phyloP scores from a whole-genome alignment of 1,284 basidiomycete genomes.

The Apiotrichum laibachii region DNA sequence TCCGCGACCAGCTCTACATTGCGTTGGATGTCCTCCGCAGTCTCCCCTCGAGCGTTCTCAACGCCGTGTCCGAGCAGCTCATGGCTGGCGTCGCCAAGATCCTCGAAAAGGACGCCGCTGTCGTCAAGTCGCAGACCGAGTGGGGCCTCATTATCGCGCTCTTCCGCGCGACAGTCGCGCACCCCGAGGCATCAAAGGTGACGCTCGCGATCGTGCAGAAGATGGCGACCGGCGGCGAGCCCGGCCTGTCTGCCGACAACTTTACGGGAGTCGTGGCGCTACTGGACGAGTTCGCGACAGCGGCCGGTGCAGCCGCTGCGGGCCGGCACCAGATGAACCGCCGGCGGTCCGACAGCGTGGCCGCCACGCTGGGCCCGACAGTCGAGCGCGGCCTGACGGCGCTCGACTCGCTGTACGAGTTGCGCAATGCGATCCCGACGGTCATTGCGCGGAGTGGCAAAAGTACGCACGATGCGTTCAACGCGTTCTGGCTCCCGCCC shows the following conservation, averaged over 20 bases:
- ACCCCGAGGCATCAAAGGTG: constrained; percentile 81
- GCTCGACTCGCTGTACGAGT: constrained; percentile 71
- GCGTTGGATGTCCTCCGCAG: constrained; percentile 85
- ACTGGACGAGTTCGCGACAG: constrained; percentile 80
- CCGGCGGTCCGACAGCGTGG: constrained; percentile 28
- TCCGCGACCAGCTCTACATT: constrained; percentile 89
- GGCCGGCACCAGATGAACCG: constrained; percentile 53
- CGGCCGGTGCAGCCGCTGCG: constrained; percentile 64
- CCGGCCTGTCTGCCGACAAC: constrained; percentile 71
- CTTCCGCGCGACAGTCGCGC: constrained; percentile 78
- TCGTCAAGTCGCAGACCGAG: constrained; percentile 84
- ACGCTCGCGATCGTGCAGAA: constrained; percentile 73
- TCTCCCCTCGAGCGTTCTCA: constrained; percentile 72
- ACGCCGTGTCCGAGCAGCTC: constrained; percentile 84
- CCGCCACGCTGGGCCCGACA: constrained; percentile 58
- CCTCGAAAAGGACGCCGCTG: constrained; percentile 67
- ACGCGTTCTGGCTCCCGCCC: constrained; percentile 73
- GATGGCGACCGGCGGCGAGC: constrained; percentile 55
- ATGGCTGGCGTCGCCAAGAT: constrained; percentile 78
- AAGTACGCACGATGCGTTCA: constrained; percentile 61
- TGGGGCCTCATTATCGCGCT: constrained; percentile 91
- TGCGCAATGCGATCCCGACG: constrained; percentile 63
- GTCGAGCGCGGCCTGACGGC: constrained; percentile 78
- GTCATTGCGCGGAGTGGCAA: constrained; percentile 57
- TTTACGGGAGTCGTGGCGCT: constrained; percentile 75